A percentile compares a stretch with the other conserved stretches of the same genome.
Conservation (phyloP, 2,329 filamentous ascomycete genomes). For the Hypoxylon sp. region DNA sequence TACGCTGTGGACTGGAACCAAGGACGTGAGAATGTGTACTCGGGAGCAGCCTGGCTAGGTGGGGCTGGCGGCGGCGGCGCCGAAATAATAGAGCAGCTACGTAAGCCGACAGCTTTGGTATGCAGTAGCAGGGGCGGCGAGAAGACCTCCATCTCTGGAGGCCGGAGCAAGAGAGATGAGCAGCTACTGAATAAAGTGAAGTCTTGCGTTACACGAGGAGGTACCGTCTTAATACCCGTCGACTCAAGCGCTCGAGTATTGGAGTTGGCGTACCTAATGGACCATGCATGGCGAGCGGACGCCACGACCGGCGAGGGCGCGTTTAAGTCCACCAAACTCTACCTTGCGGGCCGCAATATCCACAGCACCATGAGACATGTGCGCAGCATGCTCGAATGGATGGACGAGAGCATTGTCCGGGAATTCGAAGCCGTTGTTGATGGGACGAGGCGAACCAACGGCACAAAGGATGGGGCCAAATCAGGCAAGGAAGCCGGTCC, state of each 20-base stretch:
- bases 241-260: conserved; percentile 96
- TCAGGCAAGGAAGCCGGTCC: conserved; percentile 72
- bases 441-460: conserved; percentile 59
- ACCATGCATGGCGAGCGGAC: conserved; percentile 87
- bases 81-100: conserved; percentile 92
- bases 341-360: conserved; percentile 86
- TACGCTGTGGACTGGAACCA: conserved; percentile 99
- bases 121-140: conserved; percentile 89
- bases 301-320: conserved; percentile 64
- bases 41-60: conserved; percentile 93
- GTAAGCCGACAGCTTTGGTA: conserved; percentile 92
- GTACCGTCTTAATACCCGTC: conserved; percentile 91
- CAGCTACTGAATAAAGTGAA: conserved; percentile 85
- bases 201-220: conserved; percentile 81
- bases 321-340: conserved; percentile 72
- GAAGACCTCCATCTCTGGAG: conserved; percentile 75
- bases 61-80: conserved; percentile 83
- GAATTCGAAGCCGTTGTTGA: conserved; percentile 84
- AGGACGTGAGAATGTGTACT: conserved; percentile 93
- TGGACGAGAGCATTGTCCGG: conserved; percentile 94
- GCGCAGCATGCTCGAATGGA: conserved; percentile 98
- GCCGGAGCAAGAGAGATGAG: conserved; percentile 86
- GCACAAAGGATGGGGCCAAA: conserved; percentile 62
- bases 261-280: conserved; percentile 90
- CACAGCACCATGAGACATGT: conserved; percentile 91